Conservation (phyloP, 1,284 basidiomycete genomes). For the Trichosporon coremiiforme region DNA sequence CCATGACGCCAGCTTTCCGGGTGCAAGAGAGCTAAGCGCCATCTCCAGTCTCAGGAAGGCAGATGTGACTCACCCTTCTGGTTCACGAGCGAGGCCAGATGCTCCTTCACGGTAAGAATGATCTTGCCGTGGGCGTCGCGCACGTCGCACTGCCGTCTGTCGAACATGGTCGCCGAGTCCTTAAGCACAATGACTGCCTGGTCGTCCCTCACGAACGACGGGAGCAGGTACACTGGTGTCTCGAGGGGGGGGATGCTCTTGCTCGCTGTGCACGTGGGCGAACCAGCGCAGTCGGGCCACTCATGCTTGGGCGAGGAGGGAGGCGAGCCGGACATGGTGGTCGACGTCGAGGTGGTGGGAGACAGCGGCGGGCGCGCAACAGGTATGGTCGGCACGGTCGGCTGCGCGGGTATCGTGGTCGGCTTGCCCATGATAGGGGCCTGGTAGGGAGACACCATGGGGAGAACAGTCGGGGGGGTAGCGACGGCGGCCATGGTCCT, state of each 20-base stretch:
- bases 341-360: neutral
- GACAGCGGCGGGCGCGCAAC: slow-evolving; percentile 3
- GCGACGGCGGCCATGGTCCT: slow-evolving; percentile 16
- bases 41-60: neutral
- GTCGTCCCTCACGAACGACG: slow-evolving; percentile 2
- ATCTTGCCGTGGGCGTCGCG: slow-evolving; percentile 9
- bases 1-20: neutral
- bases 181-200: slow-evolving; percentile 17
- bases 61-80: slow-evolving; percentile 5
- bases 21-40: neutral
- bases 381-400: neutral
- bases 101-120: slow-evolving; percentile 9
- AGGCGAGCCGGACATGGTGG: neutral
- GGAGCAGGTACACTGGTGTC: neutral
- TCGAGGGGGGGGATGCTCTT: neutral
- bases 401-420: neutral
- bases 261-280: neutral
- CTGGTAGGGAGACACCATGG: neutral
- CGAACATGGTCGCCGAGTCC: slow-evolving; percentile 6
- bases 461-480: neutral
- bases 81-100: slow-evolving; percentile 5
- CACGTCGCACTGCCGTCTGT: slow-evolving; percentile 11
- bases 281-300: neutral
- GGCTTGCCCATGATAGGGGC: neutral
- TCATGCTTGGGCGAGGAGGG: neutral